Percentiles rank a stretch among this genome's conserved stretches.
These are phyloP conservation scores for Baorangia bicolor DNA, from an alignment of 768 basidiomycete genomes.

Conservation along the genomic window DNA sequence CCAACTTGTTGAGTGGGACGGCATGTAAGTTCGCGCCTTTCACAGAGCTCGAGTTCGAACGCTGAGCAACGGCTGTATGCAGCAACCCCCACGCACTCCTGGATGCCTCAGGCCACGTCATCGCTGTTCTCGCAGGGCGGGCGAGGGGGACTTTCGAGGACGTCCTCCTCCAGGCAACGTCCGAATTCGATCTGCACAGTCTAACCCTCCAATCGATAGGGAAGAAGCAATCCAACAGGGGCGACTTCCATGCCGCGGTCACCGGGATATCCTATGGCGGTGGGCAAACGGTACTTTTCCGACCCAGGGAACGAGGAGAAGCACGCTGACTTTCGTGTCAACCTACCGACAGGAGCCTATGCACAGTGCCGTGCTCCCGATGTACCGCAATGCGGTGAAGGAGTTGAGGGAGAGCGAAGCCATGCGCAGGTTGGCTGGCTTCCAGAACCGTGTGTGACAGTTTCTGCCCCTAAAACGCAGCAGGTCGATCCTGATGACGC, in stretches of 20 bases:
- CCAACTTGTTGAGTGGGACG: neutral
- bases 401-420: neutral
- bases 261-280: neutral
- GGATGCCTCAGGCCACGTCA: neutral
- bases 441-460: neutral
- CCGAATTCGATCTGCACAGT: neutral
- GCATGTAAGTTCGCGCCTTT: neutral
- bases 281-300: neutral
- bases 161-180: rapidly evolving
- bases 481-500: too few relatives aligned
- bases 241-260: neutral
- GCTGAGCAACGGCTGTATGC: too few relatives aligned
- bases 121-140: neutral
- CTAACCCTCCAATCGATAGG: too few relatives aligned
- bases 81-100: neutral
- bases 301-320: too few relatives aligned
- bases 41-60: too few relatives aligned
- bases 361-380: rapidly evolving
- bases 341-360: neutral
- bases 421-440: neutral
- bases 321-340: too few relatives aligned
- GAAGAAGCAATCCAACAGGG: neutral
- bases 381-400: rapidly evolving
- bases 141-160: neutral
- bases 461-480: neutral